Evolutionary conservation across 768 basidiomycete genomes (phyloP), one percentile per base, ranked within the genome.

Genomic region (Rhodosporidiobolus sp.): DNA sequence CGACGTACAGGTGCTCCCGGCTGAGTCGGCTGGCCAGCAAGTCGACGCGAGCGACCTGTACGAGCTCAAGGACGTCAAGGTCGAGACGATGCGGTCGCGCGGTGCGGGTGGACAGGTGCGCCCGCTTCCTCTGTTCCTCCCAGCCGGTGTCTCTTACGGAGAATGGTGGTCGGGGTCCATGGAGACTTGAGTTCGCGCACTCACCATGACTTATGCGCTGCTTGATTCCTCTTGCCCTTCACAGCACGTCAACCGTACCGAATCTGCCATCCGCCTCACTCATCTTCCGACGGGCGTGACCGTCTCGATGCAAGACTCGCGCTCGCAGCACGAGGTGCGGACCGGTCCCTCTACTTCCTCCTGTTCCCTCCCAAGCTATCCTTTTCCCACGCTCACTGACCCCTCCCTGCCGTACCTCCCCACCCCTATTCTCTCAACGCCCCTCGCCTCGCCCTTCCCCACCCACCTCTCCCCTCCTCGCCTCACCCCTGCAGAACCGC

Each of bases 271-370:
- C 30, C 88, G 96, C 1, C 81, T 98, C 56, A 95, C 93, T 0
- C 96, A 99, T 78, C 82, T 90, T 22, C 95, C 96, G 1, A 90
- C 92, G 7, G 94, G 95, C 0, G 89, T 98, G 65, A 90, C 89
- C 1, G 95, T 98, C 16, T 94, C 93, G 14, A 98, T 97, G 91
- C 96, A 99, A 83, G 94, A 99, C 78, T 93, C 94, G 76, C 87
- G 96, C 11, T 92, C 90, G 79, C 96, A 99, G 78, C 95, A 98
- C 80, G 90, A 92, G 84, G 92, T 92, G 68, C 19, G 83, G 74
- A 32, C 32, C 4, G 9, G 38, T 26, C 19, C 30, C 35, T 59
- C 62, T n/a, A n/a, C n/a, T 43, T 14, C 38, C 38, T 43, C 38
- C 38, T 43, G 7, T 14, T 43, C 38, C 38, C 38, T 14, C 8